Percentiles rank a stretch among this genome's conserved stretches.
Conservation (phyloP, 108 stramenopile species). For the Cyclotella kingstonii region DNA sequence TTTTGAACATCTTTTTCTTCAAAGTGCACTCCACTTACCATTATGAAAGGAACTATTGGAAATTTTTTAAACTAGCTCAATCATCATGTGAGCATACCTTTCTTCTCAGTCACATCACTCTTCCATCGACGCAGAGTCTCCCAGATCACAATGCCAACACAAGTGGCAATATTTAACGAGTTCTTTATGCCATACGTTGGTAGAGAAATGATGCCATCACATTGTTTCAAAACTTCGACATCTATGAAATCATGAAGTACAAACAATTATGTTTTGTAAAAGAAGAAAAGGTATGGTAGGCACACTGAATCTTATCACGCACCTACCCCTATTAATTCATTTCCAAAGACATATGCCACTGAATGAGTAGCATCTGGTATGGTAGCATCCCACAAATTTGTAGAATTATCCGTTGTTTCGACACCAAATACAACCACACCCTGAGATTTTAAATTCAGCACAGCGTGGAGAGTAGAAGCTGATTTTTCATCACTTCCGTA, state of each 20-base stretch:
- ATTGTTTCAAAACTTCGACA: conserved; percentile 40
- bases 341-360: conserved; percentile 57
- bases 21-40: no score
- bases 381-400: conserved; percentile 40
- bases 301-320: not conserved
- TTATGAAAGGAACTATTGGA: no score
- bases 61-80: no score
- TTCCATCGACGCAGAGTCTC: conserved; percentile 42
- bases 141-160: conserved; percentile 52
- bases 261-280: no score
- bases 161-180: conserved; percentile 57
- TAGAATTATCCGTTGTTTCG: conserved; percentile 53
- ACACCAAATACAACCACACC: conserved; percentile 41
- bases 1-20: no score
- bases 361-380: conserved; percentile 16
- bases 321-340: conserved; percentile 58
- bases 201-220: conserved; percentile 45
- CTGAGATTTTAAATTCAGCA: conserved; percentile 43
- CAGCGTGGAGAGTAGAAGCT: conserved; percentile 42
- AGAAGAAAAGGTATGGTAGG: not conserved
- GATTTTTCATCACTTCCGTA: conserved; percentile 11
- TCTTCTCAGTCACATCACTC: no score
- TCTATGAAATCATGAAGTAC: no score
- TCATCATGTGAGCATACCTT: no score
- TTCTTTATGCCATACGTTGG: conserved; percentile 62